A percentile compares a stretch with the other conserved stretches of the same genome.
Evolutionary conservation across 352 stramenopile genomes (phyloP).

Genomic region (Phytophthora colocasiae): DNA sequence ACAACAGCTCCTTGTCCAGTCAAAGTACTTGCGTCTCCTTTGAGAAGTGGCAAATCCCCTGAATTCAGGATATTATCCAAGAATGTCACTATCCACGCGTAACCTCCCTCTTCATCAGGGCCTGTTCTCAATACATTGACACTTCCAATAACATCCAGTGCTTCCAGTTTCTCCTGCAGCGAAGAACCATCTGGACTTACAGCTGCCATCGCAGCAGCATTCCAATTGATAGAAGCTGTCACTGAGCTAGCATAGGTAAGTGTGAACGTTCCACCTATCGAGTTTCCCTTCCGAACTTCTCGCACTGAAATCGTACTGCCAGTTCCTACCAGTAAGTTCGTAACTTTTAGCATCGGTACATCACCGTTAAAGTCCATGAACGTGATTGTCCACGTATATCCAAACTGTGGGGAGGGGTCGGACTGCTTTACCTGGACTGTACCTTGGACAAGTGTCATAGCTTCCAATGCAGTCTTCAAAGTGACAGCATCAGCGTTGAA

Average conservation of each 20-base stretch:
- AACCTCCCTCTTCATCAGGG: conserved; percentile 65
- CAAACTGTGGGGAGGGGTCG: conserved; percentile 55
- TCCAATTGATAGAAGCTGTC: conserved; percentile 31
- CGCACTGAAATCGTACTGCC: conserved; percentile 60
- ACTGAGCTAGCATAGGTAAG: conserved; percentile 52
- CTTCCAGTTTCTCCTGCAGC: conserved; percentile 77
- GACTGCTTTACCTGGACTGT: conserved; percentile 66
- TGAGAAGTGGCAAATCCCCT: conserved; percentile 61
- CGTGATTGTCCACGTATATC: conserved; percentile 80
- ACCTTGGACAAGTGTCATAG: conserved; percentile 61
- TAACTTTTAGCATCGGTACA: conserved; percentile 59
- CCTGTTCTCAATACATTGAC: conserved; percentile 58
- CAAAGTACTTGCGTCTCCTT: conserved; percentile 37
- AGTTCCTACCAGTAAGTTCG: conserved; percentile 71
- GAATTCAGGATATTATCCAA: conserved; percentile 71
- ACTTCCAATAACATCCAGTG: conserved; percentile 56
- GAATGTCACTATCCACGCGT: conserved; percentile 74
- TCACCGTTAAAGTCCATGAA: conserved; percentile 80
- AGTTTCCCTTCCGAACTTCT: conserved; percentile 79
- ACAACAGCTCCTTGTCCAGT: conserved; percentile 55
- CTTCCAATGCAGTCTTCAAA: conserved; percentile 61
- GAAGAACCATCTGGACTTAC: conserved; percentile 62
- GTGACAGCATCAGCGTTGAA: conserved; percentile 59
- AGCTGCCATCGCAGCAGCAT: conserved; percentile 46
- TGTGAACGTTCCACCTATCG: conserved; percentile 66